Evolutionary conservation across 805 yeast genomes (phyloP), one percentile per base, ranked within the genome.

Genomic region (Tetrapisispora fleetii): DNA sequence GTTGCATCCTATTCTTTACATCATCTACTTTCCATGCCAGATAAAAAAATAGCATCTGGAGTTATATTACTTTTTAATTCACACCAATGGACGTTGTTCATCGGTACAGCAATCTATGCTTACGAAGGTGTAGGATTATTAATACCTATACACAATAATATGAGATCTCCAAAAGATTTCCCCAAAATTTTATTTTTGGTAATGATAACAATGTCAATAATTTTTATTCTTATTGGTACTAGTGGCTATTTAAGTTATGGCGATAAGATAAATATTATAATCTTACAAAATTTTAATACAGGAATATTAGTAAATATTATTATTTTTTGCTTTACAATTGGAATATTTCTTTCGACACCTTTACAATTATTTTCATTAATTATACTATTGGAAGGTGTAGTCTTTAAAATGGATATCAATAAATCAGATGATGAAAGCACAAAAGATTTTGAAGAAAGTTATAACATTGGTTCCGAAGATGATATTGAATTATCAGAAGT

Each of bases 61-160:
- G 70, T 84, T 30, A 69, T 71, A 19, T 62, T 65, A 45, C 59
- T 65, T 36, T 75, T 84, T 66, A 84, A 84, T 60, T 52, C 67
- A 28, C 69, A 74, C 5, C 74, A 74, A 45, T 85, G 86, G 73
- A 78, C 90, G 0, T 65, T 85, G 43, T 85, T 85, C 58, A 80
- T 85, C 45, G 95, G 95, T 11, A 86, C 85, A 5, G 90, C 91
- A 2, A 85, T 85, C 28, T 85, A 85, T 69, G 88, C 93, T n/a
- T 85, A 84, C 60, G 95, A 85, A 67, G 95, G 95, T 1, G 84
- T 85, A 49, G 93, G 95, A 0, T 69, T 85, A 43, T 81, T 85
- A 44, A 81, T 85, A 21, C 95, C 95, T 0, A 83, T 85, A 46
- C 88, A 85, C 58, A 86, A 84, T 56, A 82, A 91, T 1, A 85